A percentile compares a stretch with the other conserved stretches of the same genome.
phyloP scores from a whole-genome alignment of 805 yeast genomes.

The Metschnikowia drakensbergensis region DNA sequence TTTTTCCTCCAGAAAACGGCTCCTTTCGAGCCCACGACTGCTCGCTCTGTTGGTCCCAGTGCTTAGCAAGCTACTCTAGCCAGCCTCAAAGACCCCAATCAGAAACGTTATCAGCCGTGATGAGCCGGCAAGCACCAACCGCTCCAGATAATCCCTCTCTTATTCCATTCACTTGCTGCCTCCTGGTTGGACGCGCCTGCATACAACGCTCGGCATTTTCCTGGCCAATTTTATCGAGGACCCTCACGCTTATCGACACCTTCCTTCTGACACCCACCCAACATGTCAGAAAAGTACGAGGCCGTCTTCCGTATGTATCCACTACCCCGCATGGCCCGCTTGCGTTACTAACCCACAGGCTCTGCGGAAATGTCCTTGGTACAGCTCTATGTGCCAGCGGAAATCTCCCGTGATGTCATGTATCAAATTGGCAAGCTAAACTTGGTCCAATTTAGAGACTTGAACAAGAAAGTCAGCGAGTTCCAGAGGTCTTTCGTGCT shows the following conservation, averaged over 20 bases:
- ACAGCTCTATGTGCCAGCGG: conserved; percentile 87
- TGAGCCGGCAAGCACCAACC: too few species aligned
- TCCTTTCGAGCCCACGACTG: too few species aligned
- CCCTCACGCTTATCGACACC: conserved; percentile 5
- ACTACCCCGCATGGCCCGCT: neutral
- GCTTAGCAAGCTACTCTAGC: too few species aligned
- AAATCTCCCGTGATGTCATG: conserved; percentile 82
- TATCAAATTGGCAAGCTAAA: conserved; percentile 84
- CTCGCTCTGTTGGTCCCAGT: too few species aligned
- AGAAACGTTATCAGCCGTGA: too few species aligned
- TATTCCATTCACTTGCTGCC: neutral
- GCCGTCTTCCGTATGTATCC: conserved; percentile 43
- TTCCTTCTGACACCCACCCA: conserved; percentile 1
- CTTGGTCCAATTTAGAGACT: conserved; percentile 80
- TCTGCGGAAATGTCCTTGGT: conserved; percentile 97
- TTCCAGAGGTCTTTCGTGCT: conserved; percentile 90
- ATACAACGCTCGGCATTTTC: conserved; percentile 4
- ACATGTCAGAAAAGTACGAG: conserved; percentile 35
- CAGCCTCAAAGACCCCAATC: too few species aligned
- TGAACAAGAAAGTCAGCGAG: conserved; percentile 68
- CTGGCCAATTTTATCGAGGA: conserved; percentile 4
- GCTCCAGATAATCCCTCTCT: neutral
- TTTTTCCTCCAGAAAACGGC: too few species aligned
- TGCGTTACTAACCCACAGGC: conserved; percentile 37
- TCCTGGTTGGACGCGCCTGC: neutral